These are phyloP conservation scores for Trichoderma polysporum DNA, from an alignment of 2,329 filamentous ascomycete genomes.

Conservation along the genomic window DNA sequence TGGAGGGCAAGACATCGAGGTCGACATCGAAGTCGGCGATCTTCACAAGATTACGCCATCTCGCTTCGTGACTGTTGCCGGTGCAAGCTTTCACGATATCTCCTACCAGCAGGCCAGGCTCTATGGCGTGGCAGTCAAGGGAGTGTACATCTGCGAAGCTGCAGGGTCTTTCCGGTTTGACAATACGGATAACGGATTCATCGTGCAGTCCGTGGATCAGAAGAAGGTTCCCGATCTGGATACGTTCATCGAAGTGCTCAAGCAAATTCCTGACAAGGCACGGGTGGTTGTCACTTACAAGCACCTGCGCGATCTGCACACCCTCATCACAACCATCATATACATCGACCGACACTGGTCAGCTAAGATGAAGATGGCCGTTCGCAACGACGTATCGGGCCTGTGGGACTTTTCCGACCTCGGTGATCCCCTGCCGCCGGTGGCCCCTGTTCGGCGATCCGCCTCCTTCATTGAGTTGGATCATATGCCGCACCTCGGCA, in stretches of 20 bases:
- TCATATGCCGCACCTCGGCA: constrained; percentile 81
- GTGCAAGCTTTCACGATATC: constrained; percentile 90
- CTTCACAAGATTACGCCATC: constrained; percentile 94
- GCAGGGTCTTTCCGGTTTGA: constrained; percentile 95
- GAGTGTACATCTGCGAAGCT: constrained; percentile 93
- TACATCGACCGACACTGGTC: constrained; percentile 96
- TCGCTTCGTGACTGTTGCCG: constrained; percentile 90
- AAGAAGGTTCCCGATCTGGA: constrained; percentile 85
- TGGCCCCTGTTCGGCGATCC: constrained; percentile 68
- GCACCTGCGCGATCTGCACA: constrained; percentile 91
- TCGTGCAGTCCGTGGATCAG: constrained; percentile 89
- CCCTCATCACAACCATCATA: constrained; percentile 87
- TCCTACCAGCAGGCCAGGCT: constrained; percentile 98
- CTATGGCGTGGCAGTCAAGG: constrained; percentile 87
- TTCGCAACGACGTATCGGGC: constrained; percentile 85
- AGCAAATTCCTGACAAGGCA: constrained; percentile 75
- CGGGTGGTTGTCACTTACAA: constrained; percentile 94
- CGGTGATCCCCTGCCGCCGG: constrained; percentile 73
- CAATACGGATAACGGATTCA: constrained; percentile 85
- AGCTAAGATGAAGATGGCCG: constrained; percentile 87
- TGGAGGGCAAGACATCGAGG: constrained; percentile 81
- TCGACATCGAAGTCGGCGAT: constrained; percentile 82
- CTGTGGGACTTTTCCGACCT: constrained; percentile 94
- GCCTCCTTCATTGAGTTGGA: constrained; percentile 92
- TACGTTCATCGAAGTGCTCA: constrained; percentile 88